Base-by-base conservation (phyloP, 2,329 filamentous ascomycete genomes). In the Parasarocladium wereldwijsianum region DNA sequence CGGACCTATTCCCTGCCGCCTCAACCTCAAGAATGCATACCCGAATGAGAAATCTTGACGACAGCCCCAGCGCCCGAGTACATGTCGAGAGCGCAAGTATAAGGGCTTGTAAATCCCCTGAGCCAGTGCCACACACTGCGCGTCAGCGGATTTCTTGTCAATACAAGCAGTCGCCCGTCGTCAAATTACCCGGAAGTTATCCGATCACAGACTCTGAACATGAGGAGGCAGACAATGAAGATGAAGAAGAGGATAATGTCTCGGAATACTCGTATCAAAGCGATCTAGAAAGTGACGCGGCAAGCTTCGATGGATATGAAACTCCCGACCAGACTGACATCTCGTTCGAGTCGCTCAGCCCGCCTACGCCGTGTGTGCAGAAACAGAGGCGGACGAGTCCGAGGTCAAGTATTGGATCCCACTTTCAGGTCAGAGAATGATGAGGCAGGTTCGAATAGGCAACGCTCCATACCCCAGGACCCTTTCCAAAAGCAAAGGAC, bases 21-120 rank as follows among this genome's bases (percentile, higher is more conserved):
- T 26, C 24, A 16, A 26, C 24, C 24, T 26, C 24, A 16, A 26
- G 13, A 26, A 16, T 26, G 13, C 6, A 26, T 16, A 26, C 24
- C 24, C 8, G 24, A 13, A 6, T 16, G 8, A 26, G 13, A 16
- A 26, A 26, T 16, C 24, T 26, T n/a, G 24, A 26, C 24, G 24
- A 26, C 13, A 26, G 24, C n/a, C 24, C 24, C 6, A 26, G 24
- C 24, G 17, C 13, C 24, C 7, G 24, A 16, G 24, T 16, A 15
- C 8, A 16, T 14, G 13, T 16, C 14, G 17, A 26, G 24, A 26
- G 24, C 13, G 6, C 13, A 26, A 16, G 14, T 8, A 16, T n/a
- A 6, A 14, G n/a, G 14, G 24, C 24, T 15, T 16, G 8, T 6
- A 26, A 15, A 16, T 15, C 24, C 13, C 8, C 24, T 16, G 24